phyloP scores from a whole-genome alignment of 331 rosid genomes.

The Quercus phellos region DNA sequence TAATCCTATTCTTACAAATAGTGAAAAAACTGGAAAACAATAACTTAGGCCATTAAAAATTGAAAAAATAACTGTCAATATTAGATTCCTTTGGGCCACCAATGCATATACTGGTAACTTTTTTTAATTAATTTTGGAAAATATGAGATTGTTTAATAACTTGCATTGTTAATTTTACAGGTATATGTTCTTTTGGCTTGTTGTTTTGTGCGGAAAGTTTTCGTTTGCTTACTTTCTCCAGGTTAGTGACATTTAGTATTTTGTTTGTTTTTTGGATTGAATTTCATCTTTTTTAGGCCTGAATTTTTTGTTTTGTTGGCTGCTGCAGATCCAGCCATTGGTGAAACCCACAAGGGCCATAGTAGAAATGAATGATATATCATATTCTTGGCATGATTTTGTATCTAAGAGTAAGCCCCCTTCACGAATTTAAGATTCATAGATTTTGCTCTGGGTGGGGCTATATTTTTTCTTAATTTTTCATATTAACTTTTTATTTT shows the following conservation, averaged over 20 bases:
- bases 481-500: background rate
- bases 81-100: background rate
- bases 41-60: background rate
- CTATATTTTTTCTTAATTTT: background rate
- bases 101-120: background rate
- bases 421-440: background rate
- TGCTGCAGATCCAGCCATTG: conserved; percentile 71
- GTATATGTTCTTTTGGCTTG: conserved; percentile 86
- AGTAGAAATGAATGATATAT: conserved; percentile 20
- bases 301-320: conserved; percentile 10
- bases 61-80: background rate
- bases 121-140: background rate
- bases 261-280: background rate
- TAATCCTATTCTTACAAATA: background rate
- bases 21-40: too few species aligned
- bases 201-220: conserved; percentile 71
- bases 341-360: conserved; percentile 64
- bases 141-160: background rate
- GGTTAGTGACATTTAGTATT: conserved; percentile 37
- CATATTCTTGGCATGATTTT: conserved; percentile 83
- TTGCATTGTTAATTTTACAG: conserved; percentile 32
- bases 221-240: conserved; percentile 90
- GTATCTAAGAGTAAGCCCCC: conserved; percentile 63
- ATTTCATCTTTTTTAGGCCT: background rate
- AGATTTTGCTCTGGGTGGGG: background rate